Evolutionary conservation across 2,329 filamentous ascomycete species (phyloP).

Genomic region (Aspergillus sojae): DNA sequence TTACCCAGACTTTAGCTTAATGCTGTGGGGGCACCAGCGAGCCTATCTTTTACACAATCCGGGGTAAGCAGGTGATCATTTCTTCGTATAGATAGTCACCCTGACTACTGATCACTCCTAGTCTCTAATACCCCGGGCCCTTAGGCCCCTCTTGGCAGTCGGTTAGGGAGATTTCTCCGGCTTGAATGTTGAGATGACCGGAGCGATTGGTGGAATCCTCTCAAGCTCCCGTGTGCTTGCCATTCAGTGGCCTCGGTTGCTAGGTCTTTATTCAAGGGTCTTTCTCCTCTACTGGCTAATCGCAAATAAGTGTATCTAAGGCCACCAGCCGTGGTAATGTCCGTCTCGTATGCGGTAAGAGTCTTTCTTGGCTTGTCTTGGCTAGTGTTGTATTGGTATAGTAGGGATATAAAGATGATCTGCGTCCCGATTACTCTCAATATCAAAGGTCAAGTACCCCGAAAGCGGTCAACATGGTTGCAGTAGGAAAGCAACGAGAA

Average conservation of each 20-base stretch:
- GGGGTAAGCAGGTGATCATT: not conserved
- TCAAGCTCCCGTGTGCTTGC: not conserved
- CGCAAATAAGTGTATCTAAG: not conserved
- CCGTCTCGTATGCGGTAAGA: not conserved
- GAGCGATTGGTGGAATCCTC: not conserved
- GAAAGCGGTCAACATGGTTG: constrained; percentile 21
- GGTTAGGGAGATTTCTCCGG: not conserved
- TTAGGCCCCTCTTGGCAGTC: not conserved
- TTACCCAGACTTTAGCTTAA: not conserved
- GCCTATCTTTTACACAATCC: not conserved
- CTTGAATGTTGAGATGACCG: not conserved
- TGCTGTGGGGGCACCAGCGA: not conserved
- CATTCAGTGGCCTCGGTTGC: not conserved
- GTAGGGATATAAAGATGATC: not conserved
- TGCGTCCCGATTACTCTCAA: not conserved
- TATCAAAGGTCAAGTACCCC: not conserved
- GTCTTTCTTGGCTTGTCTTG: not conserved
- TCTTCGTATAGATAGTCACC: not conserved
- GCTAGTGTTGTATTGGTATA: no score
- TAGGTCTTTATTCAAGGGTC: not conserved
- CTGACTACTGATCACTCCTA: not conserved
- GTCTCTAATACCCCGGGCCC: not conserved
- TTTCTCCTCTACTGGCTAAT: not conserved
- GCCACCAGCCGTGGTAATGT: not conserved
- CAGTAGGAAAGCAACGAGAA: constrained; percentile 26